A percentile compares a stretch with the other conserved stretches of the same genome.
phyloP scores from a whole-genome alignment of 441 rosid genomes.

The California macrophylla region DNA sequence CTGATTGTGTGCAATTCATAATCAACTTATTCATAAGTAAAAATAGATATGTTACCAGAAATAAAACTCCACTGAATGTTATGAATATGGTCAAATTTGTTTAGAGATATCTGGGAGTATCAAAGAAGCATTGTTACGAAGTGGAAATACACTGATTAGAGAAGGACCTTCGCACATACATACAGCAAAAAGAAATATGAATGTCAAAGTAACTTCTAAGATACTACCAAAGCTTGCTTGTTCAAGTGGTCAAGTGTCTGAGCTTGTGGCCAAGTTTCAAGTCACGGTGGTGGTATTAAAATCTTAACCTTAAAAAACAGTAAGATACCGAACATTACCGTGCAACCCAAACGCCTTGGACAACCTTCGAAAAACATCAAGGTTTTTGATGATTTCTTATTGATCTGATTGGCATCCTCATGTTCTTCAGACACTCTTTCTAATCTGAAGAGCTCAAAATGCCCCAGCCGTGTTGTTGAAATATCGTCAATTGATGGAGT shows the following conservation, averaged over 20 bases:
- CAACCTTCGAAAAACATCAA: conserved; percentile 93
- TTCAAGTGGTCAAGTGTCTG: too few relatives aligned
- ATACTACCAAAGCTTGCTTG: too few relatives aligned
- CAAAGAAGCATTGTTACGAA: not conserved
- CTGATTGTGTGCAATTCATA: not conserved
- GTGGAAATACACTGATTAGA: not conserved
- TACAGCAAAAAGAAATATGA: not conserved
- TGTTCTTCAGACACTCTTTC: conserved; percentile 72
- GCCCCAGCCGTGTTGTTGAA: conserved; percentile 70
- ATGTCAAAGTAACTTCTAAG: not conserved
- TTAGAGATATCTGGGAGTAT: not conserved
- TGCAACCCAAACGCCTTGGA: conserved; percentile 92
- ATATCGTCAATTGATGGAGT: conserved; percentile 87
- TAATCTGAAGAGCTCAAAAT: conserved; percentile 80
- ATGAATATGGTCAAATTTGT: not conserved
- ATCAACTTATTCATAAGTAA: not conserved
- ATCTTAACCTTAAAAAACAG: too few relatives aligned
- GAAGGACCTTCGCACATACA: not conserved
- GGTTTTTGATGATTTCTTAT: conserved; percentile 76
- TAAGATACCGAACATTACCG: conserved; percentile 63
- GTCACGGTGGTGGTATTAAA: too few relatives aligned
- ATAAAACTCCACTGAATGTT: not conserved
- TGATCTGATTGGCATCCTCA: conserved; percentile 65
- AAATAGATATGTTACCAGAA: not conserved
- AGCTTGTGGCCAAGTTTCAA: too few relatives aligned